These are phyloP conservation scores for Cyclocybe aegerita DNA, from an alignment of 768 basidiomycete genomes.

Conservation along the genomic window DNA sequence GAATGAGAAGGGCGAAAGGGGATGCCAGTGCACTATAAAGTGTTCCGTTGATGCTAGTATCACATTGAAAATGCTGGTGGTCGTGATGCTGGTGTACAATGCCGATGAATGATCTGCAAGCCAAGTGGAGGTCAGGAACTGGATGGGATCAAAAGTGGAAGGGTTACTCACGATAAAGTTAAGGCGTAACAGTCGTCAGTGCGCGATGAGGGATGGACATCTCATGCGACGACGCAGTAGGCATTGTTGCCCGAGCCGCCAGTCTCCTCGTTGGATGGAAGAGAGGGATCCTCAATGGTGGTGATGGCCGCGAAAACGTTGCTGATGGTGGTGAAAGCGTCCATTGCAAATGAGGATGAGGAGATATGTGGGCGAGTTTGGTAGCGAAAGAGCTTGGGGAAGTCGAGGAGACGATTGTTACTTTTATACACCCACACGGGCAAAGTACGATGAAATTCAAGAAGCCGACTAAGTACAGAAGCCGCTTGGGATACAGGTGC, in stretches of 20 bases:
- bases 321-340: constrained; percentile 24
- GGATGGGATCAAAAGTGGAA: neutral
- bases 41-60: constrained; percentile 7
- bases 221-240: constrained; percentile 26
- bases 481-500: too few species aligned
- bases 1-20: constrained; percentile 10
- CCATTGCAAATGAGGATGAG: constrained; percentile 15
- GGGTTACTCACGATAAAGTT: constrained; percentile 15
- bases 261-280: constrained; percentile 18
- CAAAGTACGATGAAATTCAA: neutral
- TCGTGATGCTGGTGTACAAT: too few species aligned
- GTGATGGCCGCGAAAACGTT: constrained; percentile 17
- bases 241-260: constrained; percentile 11
- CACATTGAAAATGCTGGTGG: neutral
- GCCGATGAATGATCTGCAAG: constrained; percentile 6
- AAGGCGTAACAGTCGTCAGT: constrained; percentile 15
- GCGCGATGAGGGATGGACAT: constrained; percentile 9
- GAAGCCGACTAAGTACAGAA: too few species aligned
- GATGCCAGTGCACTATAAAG: constrained; percentile 13
- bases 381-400: neutral
- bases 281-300: constrained; percentile 14
- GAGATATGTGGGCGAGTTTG: constrained; percentile 3
- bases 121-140: neutral
- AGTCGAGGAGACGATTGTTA: too few species aligned
- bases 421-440: too few species aligned